These are phyloP conservation scores for Ceratobasidium theobromae DNA, from an alignment of 1,284 basidiomycete genomes.

Conservation along the genomic window DNA sequence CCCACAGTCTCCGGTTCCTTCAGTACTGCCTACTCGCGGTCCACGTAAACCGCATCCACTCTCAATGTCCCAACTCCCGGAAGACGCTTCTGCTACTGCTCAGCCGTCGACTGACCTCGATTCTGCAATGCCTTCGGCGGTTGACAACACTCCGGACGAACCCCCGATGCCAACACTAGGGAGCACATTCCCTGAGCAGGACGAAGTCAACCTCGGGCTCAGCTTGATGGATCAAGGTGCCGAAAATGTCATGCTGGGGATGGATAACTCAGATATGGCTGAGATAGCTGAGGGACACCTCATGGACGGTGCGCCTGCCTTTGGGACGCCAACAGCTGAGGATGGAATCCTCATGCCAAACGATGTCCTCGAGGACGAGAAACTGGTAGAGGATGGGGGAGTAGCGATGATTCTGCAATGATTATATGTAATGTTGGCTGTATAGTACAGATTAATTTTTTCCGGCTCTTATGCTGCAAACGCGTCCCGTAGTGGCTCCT, in stretches of 20 bases:
- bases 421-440: background rate
- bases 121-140: slow-evolving; percentile 27
- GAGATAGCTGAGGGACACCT: slow-evolving; percentile 21
- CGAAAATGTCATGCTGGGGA: slow-evolving; percentile 22
- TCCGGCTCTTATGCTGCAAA: background rate
- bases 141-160: slow-evolving; percentile 29
- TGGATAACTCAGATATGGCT: slow-evolving; percentile 8
- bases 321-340: slow-evolving; percentile 25
- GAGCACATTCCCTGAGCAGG: slow-evolving; percentile 8
- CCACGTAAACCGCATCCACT: slow-evolving; percentile 30
- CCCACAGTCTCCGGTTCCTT: slow-evolving; percentile 27
- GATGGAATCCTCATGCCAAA: slow-evolving; percentile 23
- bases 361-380: slow-evolving; percentile 27
- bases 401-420: slow-evolving; percentile 27
- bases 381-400: slow-evolving; percentile 21
- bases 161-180: slow-evolving; percentile 13
- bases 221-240: slow-evolving; percentile 16
- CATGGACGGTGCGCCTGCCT: slow-evolving; percentile 26
- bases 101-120: slow-evolving; percentile 18
- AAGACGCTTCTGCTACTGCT: background rate
- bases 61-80: slow-evolving; percentile 30
- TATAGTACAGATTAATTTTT: background rate
- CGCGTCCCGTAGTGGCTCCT: background rate
- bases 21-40: background rate
- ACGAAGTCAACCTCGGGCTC: slow-evolving; percentile 23